Base-by-base conservation (phyloP, 2,329 filamentous ascomycete genomes). In the Fusarium sp. region DNA sequence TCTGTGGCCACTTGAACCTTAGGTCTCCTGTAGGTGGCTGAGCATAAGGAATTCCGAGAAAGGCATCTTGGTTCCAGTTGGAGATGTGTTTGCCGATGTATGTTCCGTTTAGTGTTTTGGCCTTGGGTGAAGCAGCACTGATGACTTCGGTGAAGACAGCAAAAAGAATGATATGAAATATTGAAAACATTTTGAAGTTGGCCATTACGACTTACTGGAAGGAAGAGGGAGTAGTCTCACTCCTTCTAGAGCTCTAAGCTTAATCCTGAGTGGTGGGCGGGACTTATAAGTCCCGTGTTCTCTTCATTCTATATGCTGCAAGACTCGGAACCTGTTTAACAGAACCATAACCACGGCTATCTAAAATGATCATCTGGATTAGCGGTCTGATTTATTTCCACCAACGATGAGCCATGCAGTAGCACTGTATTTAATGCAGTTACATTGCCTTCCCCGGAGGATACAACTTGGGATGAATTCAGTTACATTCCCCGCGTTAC, bases 21-120 rank as follows among this genome's bases (percentile, higher is more conserved):
- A 82, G 71, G 4, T 75, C 56, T 1, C 79, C 79, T 10, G 78
- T 61, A 1, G 81, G 80, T 10, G 80, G 77, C 51, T 82, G 79
- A 6, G 81, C 81, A 41, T 78, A 82, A 1, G 80, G 79, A 4
- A 82, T 79, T 7, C 81, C 81, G 3, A 83, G 69, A 58, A 83
- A 83, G 24, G 67, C 79, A 58, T 82, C 80, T 54, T 83, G 81
- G 4, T 70, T 27, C 78, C 78, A 82, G 10, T 55, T 67, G 0
- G 75, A 45, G 8, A 82, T 63, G 40, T 80, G 70, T 3, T 74
- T 67, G 10, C 81, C 81, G 10, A 60, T 32, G 27, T 76, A 77
- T 2, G 73, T 76, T 18, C 75, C 75, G 30, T 76, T 76, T 6
- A 70, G 10, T 1, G 72, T 74, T 24, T 60, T 59, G n/a, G 68